phyloP scores from a whole-genome alignment of 495 filamentous ascomycete genomes.

The Trichoderma virens region DNA sequence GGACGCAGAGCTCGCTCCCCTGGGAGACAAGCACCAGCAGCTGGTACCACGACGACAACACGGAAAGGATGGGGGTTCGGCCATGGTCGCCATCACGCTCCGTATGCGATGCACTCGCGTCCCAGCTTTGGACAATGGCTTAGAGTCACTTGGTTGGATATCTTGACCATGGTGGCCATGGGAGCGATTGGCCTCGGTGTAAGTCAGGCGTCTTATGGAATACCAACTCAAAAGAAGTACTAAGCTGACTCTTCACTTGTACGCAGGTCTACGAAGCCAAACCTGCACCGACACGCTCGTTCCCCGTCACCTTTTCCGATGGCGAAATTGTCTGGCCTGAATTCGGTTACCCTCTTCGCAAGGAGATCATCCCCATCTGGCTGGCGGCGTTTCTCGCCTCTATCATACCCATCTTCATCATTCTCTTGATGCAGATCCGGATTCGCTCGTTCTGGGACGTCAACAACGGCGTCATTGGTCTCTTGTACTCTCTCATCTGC shows the following conservation, averaged over 20 bases:
- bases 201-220: slow-evolving; percentile 17
- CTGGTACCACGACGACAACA: background rate
- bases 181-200: slow-evolving; percentile 52
- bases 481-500: slow-evolving; percentile 52
- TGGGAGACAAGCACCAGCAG: background rate
- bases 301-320: slow-evolving; percentile 50
- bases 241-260: background rate
- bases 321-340: slow-evolving; percentile 52
- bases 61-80: background rate
- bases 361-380: slow-evolving; percentile 57
- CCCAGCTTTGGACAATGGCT: slow-evolving; percentile 50
- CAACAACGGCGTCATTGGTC: slow-evolving; percentile 54
- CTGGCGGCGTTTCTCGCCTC: slow-evolving; percentile 46
- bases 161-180: slow-evolving; percentile 48
- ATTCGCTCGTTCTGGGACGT: slow-evolving; percentile 59
- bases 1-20: background rate
- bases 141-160: slow-evolving; percentile 48
- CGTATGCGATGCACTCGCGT: slow-evolving; percentile 32
- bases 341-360: slow-evolving; percentile 54
- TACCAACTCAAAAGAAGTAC: background rate
- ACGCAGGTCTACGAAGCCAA: slow-evolving; percentile 47
- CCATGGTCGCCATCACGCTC: background rate
- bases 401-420: slow-evolving; percentile 48
- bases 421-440: slow-evolving; percentile 51
- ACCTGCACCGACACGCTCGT: slow-evolving; percentile 48